phyloP scores from a whole-genome alignment of 2,329 filamentous ascomycete species.

The Paecilomyces variotii region DNA sequence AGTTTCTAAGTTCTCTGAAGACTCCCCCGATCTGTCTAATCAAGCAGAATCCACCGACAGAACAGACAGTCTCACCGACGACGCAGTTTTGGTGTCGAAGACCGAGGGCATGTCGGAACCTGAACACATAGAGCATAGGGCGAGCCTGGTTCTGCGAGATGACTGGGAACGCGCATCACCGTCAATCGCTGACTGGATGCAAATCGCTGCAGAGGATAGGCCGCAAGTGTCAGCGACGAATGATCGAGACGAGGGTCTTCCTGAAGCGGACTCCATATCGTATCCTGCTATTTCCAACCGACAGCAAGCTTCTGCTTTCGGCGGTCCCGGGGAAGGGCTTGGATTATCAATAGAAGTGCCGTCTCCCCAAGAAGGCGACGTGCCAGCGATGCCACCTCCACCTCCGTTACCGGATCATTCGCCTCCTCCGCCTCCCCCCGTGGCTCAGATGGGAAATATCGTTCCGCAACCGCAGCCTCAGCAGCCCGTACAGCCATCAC shows the following conservation, averaged over 20 bases:
- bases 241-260: slow-evolving; percentile 6
- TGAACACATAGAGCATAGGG: slow-evolving; percentile 23
- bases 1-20: not conserved
- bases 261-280: slow-evolving; percentile 12
- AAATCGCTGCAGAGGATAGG: slow-evolving; percentile 34
- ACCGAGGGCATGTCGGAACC: slow-evolving; percentile 20
- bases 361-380: slow-evolving; percentile 19
- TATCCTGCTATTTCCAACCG: slow-evolving; percentile 16
- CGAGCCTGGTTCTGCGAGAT: slow-evolving; percentile 37
- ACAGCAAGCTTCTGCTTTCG: slow-evolving; percentile 11
- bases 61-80: slow-evolving; percentile 24
- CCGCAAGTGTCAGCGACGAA: slow-evolving; percentile 36
- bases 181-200: slow-evolving; percentile 43
- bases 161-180: slow-evolving; percentile 44
- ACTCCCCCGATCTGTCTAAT: slow-evolving; percentile 14
- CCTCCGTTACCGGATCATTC: slow-evolving; percentile 35
- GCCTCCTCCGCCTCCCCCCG: slow-evolving; percentile 39
- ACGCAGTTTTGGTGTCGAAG: slow-evolving; percentile 26
- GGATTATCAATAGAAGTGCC: slow-evolving; percentile 39
- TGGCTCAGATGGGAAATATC: slow-evolving; percentile 8
- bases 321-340: slow-evolving; percentile 27
- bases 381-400: slow-evolving; percentile 25
- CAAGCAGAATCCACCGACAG: slow-evolving; percentile 11
- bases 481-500: slow-evolving; percentile 2
- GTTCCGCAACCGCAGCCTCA: not conserved